Percentiles rank a stretch among this genome's conserved stretches.
Evolutionary conservation across 202 grass and related monocot species (phyloP).

Genomic region (Setaria italica): DNA sequence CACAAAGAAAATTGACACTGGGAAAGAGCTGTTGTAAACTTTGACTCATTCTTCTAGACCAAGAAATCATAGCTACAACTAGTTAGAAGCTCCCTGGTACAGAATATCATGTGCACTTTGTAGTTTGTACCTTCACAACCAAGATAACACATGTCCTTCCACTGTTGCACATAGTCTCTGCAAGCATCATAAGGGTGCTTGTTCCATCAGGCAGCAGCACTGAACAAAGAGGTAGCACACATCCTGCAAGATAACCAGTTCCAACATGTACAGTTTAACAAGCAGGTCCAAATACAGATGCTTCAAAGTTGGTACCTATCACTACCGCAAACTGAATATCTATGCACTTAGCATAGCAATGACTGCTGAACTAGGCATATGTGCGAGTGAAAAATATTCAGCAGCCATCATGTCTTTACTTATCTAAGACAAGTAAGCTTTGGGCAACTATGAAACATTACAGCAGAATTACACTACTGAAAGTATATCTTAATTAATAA

Average conservation of each 20-base stretch:
- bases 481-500: conserved; percentile 23
- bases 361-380: conserved; percentile 14
- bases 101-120: conserved; percentile 29
- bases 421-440: conserved; percentile 2
- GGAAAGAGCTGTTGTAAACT: conserved; percentile 27
- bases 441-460: conserved; percentile 21
- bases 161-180: neutral
- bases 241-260: conserved; percentile 39
- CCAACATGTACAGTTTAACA: conserved; percentile 4
- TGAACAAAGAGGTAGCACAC: neutral
- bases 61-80: conserved; percentile 32
- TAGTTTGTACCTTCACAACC: conserved; percentile 32
- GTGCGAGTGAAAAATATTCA: conserved; percentile 15
- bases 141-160: conserved; percentile 18
- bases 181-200: conserved; percentile 13
- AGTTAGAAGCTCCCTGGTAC: conserved; percentile 26
- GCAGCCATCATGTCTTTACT: conserved; percentile 14
- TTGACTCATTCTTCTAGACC: conserved; percentile 35
- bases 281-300: conserved; percentile 30
- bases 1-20: conserved; percentile 1
- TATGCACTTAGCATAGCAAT: neutral
- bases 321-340: conserved; percentile 4
- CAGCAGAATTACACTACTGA: neutral
- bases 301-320: neutral
- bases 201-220: conserved; percentile 33